A percentile compares a stretch with the other conserved stretches of the same genome.
These are phyloP conservation scores for Dactylonectria macrodidyma DNA, from an alignment of 2,329 filamentous ascomycete species.

Conservation along the genomic window DNA sequence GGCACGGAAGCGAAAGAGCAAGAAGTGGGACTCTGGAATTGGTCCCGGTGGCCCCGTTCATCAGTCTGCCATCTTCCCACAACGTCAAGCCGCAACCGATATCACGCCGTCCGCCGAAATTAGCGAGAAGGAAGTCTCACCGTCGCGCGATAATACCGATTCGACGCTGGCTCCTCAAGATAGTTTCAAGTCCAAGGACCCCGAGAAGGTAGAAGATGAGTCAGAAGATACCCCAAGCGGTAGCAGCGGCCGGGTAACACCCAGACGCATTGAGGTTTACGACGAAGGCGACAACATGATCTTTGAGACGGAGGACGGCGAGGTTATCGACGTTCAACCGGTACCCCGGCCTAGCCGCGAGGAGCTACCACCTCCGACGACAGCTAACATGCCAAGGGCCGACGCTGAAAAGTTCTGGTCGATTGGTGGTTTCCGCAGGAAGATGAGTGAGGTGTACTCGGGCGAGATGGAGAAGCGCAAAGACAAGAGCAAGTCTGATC, in stretches of 20 bases:
- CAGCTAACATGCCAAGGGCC: constrained; percentile 34
- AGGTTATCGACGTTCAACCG: constrained; percentile 79
- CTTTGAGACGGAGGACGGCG: constrained; percentile 88
- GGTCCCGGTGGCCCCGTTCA: constrained; percentile 90
- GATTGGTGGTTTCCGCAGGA: constrained; percentile 62
- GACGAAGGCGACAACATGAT: constrained; percentile 85
- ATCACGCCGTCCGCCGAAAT: constrained; percentile 39
- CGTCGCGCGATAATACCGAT: constrained; percentile 52
- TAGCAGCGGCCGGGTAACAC: constrained; percentile 41
- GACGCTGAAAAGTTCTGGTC: constrained; percentile 51
- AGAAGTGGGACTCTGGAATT: constrained; percentile 78
- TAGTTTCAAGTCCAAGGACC: constrained; percentile 50
- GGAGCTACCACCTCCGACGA: constrained; percentile 38
- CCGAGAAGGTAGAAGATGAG: constrained; percentile 42
- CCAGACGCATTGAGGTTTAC: constrained; percentile 74
- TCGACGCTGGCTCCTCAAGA: constrained; percentile 53
- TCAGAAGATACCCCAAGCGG: constrained; percentile 40
- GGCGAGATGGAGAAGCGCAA: constrained; percentile 76
- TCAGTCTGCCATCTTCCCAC: constrained; percentile 89
- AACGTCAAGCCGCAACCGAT: constrained; percentile 54
- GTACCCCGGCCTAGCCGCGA: constrained; percentile 29
- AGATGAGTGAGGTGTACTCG: constrained; percentile 66
- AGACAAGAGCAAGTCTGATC: constrained; percentile 72
- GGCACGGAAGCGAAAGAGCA: constrained; percentile 75
- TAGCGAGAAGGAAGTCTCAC: constrained; percentile 49